A percentile compares a stretch with the other conserved stretches of the same genome.
These are phyloP conservation scores for Leccinellum albellum DNA, from an alignment of 768 basidiomycete genomes.

Conservation along the genomic window DNA sequence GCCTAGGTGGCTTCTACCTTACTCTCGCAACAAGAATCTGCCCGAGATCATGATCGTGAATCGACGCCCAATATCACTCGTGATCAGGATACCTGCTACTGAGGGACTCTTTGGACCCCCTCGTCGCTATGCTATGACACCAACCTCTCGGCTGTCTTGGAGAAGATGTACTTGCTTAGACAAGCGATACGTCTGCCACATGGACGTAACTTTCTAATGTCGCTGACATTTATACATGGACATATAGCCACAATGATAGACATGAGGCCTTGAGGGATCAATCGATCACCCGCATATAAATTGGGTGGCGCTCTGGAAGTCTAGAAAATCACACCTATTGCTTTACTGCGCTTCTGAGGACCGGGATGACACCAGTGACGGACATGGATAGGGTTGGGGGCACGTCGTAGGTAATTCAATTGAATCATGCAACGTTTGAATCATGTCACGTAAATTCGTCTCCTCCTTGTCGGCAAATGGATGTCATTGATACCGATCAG, in stretches of 20 bases:
- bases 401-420: background rate
- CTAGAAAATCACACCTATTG: background rate
- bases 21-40: background rate
- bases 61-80: background rate
- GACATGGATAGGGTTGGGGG: background rate
- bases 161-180: background rate
- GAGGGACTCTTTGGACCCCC: background rate
- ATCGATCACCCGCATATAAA: background rate
- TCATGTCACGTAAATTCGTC: background rate
- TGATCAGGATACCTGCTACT: background rate
- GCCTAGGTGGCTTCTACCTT: background rate
- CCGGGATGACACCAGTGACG: background rate
- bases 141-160: background rate
- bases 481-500: background rate
- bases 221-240: background rate
- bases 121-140: background rate
- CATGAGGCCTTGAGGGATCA: background rate
- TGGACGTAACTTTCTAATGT: background rate
- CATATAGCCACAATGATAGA: background rate
- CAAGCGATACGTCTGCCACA: background rate
- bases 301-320: background rate
- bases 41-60: background rate
- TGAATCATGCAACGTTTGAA: background rate
- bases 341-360: background rate
- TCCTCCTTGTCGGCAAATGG: background rate